A percentile compares a stretch with the other conserved stretches of the same genome.
Conservation (phyloP, 306 rosid genomes). For the Inga leiocalycina region DNA sequence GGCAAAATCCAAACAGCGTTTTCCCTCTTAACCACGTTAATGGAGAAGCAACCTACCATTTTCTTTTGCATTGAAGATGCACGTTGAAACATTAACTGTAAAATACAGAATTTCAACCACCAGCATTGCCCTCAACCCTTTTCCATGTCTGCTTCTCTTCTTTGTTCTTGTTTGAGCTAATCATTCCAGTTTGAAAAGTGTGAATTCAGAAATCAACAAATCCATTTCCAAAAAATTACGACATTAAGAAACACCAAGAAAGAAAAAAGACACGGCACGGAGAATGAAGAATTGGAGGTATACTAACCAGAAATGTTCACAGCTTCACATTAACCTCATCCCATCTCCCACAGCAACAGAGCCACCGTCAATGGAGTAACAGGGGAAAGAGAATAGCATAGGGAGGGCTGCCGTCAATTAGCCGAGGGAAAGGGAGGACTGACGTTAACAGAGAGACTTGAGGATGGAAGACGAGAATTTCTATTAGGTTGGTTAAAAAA, state of each 20-base stretch:
- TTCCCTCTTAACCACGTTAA: background rate
- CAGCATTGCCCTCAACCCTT: background rate
- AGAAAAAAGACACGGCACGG: background rate
- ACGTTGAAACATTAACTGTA: background rate
- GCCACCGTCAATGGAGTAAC: too few species aligned
- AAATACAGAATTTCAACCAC: background rate
- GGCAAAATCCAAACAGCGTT: background rate
- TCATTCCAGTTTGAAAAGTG: background rate
- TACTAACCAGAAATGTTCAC: background rate
- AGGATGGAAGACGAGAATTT: too few species aligned
- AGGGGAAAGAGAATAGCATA: too few species aligned
- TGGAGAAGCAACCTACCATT: background rate
- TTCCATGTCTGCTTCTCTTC: background rate
- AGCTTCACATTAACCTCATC: background rate
- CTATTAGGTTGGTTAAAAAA: too few species aligned
- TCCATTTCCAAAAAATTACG: background rate
- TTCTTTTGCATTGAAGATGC: background rate
- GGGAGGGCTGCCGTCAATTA: too few species aligned
- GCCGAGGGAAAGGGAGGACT: too few species aligned
- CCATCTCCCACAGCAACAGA: background rate
- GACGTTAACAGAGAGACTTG: too few species aligned
- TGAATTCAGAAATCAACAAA: background rate
- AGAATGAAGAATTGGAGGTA: background rate
- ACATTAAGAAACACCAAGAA: background rate
- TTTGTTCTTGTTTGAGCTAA: background rate